phyloP scores from a whole-genome alignment of 2,329 filamentous ascomycete genomes.

The Aspergillus sp. region DNA sequence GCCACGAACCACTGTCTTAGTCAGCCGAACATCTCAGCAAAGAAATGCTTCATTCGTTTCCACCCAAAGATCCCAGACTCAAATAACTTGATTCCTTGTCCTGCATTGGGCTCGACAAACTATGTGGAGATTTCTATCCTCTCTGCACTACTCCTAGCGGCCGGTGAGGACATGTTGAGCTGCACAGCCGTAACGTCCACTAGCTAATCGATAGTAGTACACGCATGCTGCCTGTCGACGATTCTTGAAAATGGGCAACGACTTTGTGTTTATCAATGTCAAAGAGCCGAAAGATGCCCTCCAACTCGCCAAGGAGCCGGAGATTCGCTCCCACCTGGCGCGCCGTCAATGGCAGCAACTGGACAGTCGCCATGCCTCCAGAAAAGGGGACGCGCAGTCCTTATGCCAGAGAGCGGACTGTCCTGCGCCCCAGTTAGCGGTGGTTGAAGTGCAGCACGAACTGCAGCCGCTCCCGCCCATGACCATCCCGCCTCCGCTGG shows the following conservation, averaged over 20 bases:
- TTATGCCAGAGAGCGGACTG: background rate
- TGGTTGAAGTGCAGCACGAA: background rate
- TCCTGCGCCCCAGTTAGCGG: background rate
- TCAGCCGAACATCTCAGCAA: background rate
- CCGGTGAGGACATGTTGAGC: too few relatives aligned
- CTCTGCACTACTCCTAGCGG: too few relatives aligned
- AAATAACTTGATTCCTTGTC: background rate
- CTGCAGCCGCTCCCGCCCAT: background rate
- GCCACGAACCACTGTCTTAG: background rate
- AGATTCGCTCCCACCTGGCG: constrained; percentile 27
- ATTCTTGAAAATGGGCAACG: constrained; percentile 6
- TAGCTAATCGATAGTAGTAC: too few relatives aligned
- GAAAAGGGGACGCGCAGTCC: constrained; percentile 3
- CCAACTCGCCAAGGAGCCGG: constrained; percentile 21
- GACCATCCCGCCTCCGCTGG: constrained; percentile 18
- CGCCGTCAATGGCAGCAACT: constrained; percentile 23
- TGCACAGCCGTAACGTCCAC: too few relatives aligned
- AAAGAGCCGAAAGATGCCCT: constrained; percentile 24
- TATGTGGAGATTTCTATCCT: too few relatives aligned
- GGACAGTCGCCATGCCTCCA: constrained; percentile 1
- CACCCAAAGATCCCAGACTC: background rate
- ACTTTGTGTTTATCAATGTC: constrained; percentile 28
- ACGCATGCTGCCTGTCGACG: too few relatives aligned
- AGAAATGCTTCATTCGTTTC: too few relatives aligned
- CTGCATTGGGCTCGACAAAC: too few relatives aligned